A percentile compares a stretch with the other conserved stretches of the same genome.
These are phyloP conservation scores for Coleophoma cylindrospora DNA, from an alignment of 2,329 filamentous ascomycete genomes.

Conservation along the genomic window DNA sequence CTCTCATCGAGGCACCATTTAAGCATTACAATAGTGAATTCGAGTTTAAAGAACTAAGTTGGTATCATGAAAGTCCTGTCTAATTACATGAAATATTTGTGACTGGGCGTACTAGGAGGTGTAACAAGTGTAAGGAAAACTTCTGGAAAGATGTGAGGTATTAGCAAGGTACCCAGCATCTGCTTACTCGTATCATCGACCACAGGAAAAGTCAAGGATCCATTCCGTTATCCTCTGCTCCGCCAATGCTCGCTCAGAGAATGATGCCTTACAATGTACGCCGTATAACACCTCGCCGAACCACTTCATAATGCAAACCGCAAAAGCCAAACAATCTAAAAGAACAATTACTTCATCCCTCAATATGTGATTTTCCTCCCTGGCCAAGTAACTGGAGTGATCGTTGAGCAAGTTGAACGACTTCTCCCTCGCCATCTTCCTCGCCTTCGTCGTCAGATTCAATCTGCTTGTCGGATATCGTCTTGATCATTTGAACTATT, in stretches of 20 bases:
- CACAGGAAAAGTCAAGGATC: conserved; percentile 9
- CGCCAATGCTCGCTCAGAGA: conserved; percentile 28
- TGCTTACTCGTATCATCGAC: conserved; percentile 9
- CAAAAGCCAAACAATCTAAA: conserved; percentile 21
- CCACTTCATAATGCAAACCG: conserved; percentile 24
- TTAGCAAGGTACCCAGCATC: conserved; percentile 9
- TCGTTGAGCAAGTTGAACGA: conserved; percentile 83
- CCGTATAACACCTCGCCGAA: conserved; percentile 27
- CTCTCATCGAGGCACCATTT: background rate
- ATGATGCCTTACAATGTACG: conserved; percentile 23
- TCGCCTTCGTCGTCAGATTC: conserved; percentile 83
- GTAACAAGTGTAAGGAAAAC: conserved; percentile 21
- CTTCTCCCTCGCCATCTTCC: conserved; percentile 89
- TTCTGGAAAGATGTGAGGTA: conserved; percentile 15
- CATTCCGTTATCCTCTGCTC: conserved; percentile 16
- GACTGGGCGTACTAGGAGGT: conserved; percentile 17
- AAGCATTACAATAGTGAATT: background rate
- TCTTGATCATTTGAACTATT: conserved; percentile 85
- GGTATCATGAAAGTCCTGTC: conserved; percentile 28
- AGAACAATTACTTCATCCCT: conserved; percentile 49
- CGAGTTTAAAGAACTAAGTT: conserved; percentile 6
- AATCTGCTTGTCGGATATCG: conserved; percentile 83
- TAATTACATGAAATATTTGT: conserved; percentile 29
- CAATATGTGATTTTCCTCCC: conserved; percentile 74
- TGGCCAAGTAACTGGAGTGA: conserved; percentile 84